A percentile compares a stretch with the other conserved stretches of the same genome.
These are phyloP conservation scores for Suillus luteus DNA, from an alignment of 768 basidiomycete genomes.

Conservation along the genomic window DNA sequence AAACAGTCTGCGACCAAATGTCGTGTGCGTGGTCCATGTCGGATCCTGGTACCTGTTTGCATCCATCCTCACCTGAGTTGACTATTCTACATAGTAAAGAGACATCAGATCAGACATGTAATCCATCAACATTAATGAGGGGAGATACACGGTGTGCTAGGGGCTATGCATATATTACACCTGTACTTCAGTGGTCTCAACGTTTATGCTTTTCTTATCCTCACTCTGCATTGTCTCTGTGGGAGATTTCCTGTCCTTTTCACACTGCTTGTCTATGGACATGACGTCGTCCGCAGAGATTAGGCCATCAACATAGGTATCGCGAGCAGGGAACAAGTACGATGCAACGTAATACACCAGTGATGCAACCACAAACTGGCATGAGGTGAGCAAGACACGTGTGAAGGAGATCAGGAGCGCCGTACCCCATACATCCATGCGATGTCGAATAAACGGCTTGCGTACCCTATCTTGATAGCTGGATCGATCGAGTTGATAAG, in stretches of 20 bases:
- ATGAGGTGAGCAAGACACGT: slow-evolving; percentile 14
- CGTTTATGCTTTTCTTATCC: slow-evolving; percentile 3
- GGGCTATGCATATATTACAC: neutral
- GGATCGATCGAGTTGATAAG: slow-evolving; percentile 74
- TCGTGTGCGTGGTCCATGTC: no score
- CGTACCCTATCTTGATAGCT: slow-evolving; percentile 60
- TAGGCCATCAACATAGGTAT: slow-evolving; percentile 29
- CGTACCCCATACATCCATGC: slow-evolving; percentile 78
- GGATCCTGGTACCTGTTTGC: no score
- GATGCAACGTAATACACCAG: slow-evolving; percentile 31
- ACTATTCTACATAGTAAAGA: neutral
- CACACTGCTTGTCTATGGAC: slow-evolving; percentile 5
- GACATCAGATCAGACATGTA: neutral
- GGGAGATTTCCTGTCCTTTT: slow-evolving; percentile 1
- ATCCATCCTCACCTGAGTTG: no score
- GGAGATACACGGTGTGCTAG: neutral
- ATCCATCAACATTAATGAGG: neutral
- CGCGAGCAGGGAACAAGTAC: slow-evolving; percentile 26
- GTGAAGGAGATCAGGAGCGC: slow-evolving; percentile 12
- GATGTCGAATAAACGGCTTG: slow-evolving; percentile 61
- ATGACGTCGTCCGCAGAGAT: slow-evolving; percentile 24
- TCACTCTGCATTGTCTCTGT: slow-evolving; percentile 3
- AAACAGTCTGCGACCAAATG: no score
- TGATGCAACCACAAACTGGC: slow-evolving; percentile 28
- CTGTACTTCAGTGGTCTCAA: neutral